Evolutionary conservation across 23 red algal species (phyloP).

Genomic region (Chondrus crispus): DNA sequence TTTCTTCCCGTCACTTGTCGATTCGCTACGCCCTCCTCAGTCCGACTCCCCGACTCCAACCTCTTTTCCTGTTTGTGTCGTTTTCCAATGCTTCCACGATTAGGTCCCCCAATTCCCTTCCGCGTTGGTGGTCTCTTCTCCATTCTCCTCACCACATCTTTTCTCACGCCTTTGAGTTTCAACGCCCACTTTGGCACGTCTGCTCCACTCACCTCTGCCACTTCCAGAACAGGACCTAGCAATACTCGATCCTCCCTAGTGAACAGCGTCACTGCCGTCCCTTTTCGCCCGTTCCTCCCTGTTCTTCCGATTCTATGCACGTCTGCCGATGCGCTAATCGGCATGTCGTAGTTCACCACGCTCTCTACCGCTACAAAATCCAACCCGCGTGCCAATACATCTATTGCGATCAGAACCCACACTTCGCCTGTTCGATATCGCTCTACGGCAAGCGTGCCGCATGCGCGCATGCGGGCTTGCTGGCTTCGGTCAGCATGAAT

Average conservation of each 20-base stretch:
- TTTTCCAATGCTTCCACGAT: background rate
- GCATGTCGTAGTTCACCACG: conserved; percentile 91
- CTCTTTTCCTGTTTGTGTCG: too few relatives aligned
- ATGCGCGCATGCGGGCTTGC: conserved; percentile 4
- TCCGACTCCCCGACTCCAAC: too few relatives aligned
- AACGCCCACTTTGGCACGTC: conserved; percentile 67
- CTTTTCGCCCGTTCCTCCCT: conserved; percentile 55
- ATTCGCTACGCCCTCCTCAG: too few relatives aligned
- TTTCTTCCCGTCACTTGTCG: too few relatives aligned
- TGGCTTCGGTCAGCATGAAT: conserved; percentile 62
- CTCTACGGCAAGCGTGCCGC: too few relatives aligned
- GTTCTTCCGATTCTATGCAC: conserved; percentile 95
- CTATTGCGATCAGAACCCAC: conserved; percentile 78
- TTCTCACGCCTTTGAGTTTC: background rate
- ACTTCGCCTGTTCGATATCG: conserved; percentile 67
- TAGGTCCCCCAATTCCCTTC: conserved; percentile 23
- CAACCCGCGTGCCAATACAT: conserved; percentile 77
- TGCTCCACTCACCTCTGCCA: conserved; percentile 72
- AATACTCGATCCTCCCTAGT: conserved; percentile 66
- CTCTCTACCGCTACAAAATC: conserved; percentile 80
- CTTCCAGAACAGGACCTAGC: conserved; percentile 32
- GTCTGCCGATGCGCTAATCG: conserved; percentile 55
- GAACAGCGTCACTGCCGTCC: conserved; percentile 79
- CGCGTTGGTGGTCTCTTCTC: conserved; percentile 31
- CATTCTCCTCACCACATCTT: conserved; percentile 23